These are phyloP conservation scores for Ulmus americana DNA, from an alignment of 331 rosid species.

Conservation along the genomic window DNA sequence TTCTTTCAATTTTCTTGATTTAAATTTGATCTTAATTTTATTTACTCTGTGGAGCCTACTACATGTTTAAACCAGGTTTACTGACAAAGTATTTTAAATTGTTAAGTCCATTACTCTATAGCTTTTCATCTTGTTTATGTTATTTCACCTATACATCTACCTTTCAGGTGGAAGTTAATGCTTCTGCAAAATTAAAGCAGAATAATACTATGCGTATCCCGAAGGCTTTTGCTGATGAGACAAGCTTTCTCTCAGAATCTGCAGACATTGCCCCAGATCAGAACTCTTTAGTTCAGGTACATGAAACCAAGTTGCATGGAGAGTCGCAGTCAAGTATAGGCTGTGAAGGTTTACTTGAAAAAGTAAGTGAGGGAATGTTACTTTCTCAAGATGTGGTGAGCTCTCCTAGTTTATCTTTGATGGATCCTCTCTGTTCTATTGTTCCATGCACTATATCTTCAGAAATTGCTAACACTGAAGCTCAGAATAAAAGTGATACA, in stretches of 20 bases:
- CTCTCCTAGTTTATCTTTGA: slow-evolving; percentile 52
- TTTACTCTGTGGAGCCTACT: background rate
- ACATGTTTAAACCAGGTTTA: background rate
- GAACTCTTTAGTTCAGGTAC: slow-evolving; percentile 54
- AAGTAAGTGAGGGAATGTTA: slow-evolving; percentile 30
- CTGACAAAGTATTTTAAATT: background rate
- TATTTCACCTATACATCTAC: slow-evolving; percentile 25
- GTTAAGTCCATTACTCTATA: slow-evolving; percentile 18
- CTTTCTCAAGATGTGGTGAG: slow-evolving; percentile 57
- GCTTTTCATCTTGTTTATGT: slow-evolving; percentile 23
- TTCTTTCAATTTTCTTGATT: background rate
- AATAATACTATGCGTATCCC: slow-evolving; percentile 26
- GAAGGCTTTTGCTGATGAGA: slow-evolving; percentile 44
- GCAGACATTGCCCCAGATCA: slow-evolving; percentile 62
- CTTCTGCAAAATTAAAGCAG: slow-evolving; percentile 27
- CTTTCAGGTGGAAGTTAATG: slow-evolving; percentile 42
- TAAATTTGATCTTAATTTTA: background rate
- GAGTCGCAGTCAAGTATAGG: slow-evolving; percentile 49
- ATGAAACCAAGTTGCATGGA: slow-evolving; percentile 28
- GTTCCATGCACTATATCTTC: slow-evolving; percentile 79
- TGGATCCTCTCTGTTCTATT: slow-evolving; percentile 81
- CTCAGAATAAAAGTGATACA: slow-evolving; percentile 26
- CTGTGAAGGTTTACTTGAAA: slow-evolving; percentile 34
- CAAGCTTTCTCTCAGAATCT: slow-evolving; percentile 83
- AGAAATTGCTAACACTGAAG: slow-evolving; percentile 29